phyloP scores from a whole-genome alignment of 2,329 filamentous ascomycete genomes.

The Nothophoma quercina region DNA sequence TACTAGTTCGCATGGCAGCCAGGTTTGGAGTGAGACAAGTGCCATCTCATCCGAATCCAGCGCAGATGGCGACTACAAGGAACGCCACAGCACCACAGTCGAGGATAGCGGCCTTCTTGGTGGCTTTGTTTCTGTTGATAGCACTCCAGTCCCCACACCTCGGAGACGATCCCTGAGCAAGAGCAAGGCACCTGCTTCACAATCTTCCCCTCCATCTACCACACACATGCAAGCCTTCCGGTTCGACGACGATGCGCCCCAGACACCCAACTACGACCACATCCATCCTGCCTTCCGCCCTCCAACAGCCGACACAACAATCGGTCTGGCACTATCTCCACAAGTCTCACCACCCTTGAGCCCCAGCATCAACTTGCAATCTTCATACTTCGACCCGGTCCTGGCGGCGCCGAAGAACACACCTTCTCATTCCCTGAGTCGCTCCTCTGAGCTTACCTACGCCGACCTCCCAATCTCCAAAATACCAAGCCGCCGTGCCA shows the following conservation, averaged over 20 bases:
- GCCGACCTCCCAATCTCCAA: not conserved
- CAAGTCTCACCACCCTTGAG: conserved; percentile 17
- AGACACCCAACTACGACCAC: not conserved
- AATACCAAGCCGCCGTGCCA: not conserved
- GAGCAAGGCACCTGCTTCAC: not conserved
- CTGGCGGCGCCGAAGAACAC: not conserved
- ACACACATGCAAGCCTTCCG: conserved; percentile 11
- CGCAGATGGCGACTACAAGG: conserved; percentile 20
- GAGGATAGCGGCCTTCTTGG: conserved; percentile 40
- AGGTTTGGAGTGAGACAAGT: conserved; percentile 43
- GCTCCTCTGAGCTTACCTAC: not conserved
- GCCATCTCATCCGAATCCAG: conserved; percentile 42
- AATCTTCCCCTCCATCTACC: not conserved
- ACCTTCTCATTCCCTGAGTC: not conserved
- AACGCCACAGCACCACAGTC: conserved; percentile 23
- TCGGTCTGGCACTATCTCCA: conserved; percentile 25
- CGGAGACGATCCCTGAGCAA: conserved; percentile 11
- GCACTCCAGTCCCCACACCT: conserved; percentile 12
- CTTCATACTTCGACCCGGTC: not conserved
- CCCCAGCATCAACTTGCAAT: not conserved
- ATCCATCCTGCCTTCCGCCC: conserved; percentile 16
- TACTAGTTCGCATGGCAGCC: conserved; percentile 33
- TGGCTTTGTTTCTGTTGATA: conserved; percentile 36
- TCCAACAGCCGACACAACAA: conserved; percentile 2
- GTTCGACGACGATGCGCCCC: conserved; percentile 5